phyloP scores from a whole-genome alignment of 2,329 filamentous ascomycete genomes.

The Neofusicoccum cordaticola region DNA sequence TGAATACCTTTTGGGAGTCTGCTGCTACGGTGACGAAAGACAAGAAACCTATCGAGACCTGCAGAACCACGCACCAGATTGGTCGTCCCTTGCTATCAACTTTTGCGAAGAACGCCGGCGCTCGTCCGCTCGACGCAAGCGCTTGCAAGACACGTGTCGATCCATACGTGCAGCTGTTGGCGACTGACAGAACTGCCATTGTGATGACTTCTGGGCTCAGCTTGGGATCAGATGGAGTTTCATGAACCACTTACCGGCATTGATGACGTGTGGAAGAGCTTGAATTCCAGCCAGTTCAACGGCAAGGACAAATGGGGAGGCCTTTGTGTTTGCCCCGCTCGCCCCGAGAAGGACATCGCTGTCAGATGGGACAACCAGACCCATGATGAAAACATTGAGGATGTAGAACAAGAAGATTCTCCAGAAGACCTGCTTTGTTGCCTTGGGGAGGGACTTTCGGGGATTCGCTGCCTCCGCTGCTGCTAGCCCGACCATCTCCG shows the following conservation, averaged over 20 bases:
- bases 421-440: conserved; percentile 48
- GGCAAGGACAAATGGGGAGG: conserved; percentile 66
- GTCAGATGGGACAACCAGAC: conserved; percentile 41
- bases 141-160: conserved; percentile 83
- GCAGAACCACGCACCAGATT: conserved; percentile 49
- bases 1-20: conserved; percentile 49
- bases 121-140: conserved; percentile 69
- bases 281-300: conserved; percentile 60
- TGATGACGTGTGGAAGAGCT: conserved; percentile 64
- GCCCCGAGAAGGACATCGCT: conserved; percentile 34
- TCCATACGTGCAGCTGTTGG: conserved; percentile 84
- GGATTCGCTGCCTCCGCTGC: conserved; percentile 61
- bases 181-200: conserved; percentile 79
- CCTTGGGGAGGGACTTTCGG: conserved; percentile 45
- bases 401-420: conserved; percentile 48
- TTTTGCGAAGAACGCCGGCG: conserved; percentile 54
- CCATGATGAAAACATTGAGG: conserved; percentile 43
- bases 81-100: conserved; percentile 59
- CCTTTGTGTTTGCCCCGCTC: conserved; percentile 36
- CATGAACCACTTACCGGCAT: conserved; percentile 39
- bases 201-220: conserved; percentile 62
- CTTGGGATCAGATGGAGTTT: not conserved
- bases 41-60: conserved; percentile 53
- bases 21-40: conserved; percentile 53
- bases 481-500: conserved; percentile 60